Base-by-base conservation (phyloP, 768 basidiomycete genomes). In the Auricularia heimuer region DNA sequence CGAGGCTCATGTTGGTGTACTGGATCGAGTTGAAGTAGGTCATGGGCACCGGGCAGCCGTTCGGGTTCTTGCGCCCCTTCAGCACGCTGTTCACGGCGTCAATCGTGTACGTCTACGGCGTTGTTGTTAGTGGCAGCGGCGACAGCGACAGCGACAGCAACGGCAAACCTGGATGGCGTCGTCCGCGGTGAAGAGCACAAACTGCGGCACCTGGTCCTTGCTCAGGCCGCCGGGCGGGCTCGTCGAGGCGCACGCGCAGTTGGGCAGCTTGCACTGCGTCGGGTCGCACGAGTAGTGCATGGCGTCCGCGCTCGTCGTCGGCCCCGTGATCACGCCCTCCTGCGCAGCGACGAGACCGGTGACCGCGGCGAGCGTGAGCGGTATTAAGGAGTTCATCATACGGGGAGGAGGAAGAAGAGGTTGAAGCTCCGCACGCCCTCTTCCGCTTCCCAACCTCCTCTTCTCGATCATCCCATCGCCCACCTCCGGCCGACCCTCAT, bases 1-100 rank as follows among this genome's bases (percentile, higher is more conserved):
- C 86, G 61, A 89, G 80, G 1, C 86, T 85, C 73, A 86, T 89
- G 73, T 91, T 90, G 14, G 89, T 91, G 74, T 83, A 91, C 63
- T 81, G 81, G 42, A 90, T 58, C 16, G 85, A 87, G 7, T 83
- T 83, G 73, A 81, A 91, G 75, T 89, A 92, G 34, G 89, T 90
- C 83, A 88, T 89, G 73, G 83, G 87, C 44, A 83, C 82, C n/a
- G 72, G 68, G 73, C 90, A 92, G 16, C 88, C 86, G 68, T 91
- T 90, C 37, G 89, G 89, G 70, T 90, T 90, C 71, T 82, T 81
- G 61, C 90, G 85, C 1, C 88, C 83, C 3, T 81, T 86, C 62
- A 90, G 80, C 76, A 92, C 88, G 69, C 87, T 84, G 71, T 90
- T 88, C 68, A 91, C 78, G 4, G 88, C 73, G 69, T 89, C 85